phyloP scores from a whole-genome alignment of 495 filamentous ascomycete species.

The Penicillium tannophilum region DNA sequence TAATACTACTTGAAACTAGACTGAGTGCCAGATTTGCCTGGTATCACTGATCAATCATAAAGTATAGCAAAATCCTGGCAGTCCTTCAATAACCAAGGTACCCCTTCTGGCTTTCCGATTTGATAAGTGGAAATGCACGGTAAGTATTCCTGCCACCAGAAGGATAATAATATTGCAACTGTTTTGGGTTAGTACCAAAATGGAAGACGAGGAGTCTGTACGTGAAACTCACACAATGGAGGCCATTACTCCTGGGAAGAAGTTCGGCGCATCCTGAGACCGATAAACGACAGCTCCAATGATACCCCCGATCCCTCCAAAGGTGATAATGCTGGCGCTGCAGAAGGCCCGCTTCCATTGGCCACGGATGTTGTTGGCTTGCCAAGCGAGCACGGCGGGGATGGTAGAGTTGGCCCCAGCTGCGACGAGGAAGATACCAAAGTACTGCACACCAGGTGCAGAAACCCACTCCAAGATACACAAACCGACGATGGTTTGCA shows the following conservation, averaged over 20 bases:
- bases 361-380: constrained; percentile 60
- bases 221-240: constrained; percentile 21
- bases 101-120: constrained; percentile 15
- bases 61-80: constrained; percentile 17
- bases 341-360: constrained; percentile 60
- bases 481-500: constrained; percentile 48
- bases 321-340: constrained; percentile 48
- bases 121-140: neutral
- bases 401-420: neutral
- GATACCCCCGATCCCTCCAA: constrained; percentile 58
- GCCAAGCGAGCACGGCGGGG: constrained; percentile 3
- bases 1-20: too few relatives aligned
- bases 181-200: neutral
- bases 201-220: neutral
- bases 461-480: constrained; percentile 43
- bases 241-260: constrained; percentile 47
- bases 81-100: constrained; percentile 11
- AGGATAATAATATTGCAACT: neutral
- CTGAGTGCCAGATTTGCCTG: too few relatives aligned
- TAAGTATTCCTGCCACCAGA: neutral
- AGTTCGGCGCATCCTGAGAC: constrained; percentile 47
- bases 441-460: constrained; percentile 48
- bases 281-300: constrained; percentile 53
- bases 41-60: neutral
- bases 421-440: constrained; percentile 55